phyloP scores from a whole-genome alignment of 192 early-diverging fungal species.

The Backusella sp. region DNA sequence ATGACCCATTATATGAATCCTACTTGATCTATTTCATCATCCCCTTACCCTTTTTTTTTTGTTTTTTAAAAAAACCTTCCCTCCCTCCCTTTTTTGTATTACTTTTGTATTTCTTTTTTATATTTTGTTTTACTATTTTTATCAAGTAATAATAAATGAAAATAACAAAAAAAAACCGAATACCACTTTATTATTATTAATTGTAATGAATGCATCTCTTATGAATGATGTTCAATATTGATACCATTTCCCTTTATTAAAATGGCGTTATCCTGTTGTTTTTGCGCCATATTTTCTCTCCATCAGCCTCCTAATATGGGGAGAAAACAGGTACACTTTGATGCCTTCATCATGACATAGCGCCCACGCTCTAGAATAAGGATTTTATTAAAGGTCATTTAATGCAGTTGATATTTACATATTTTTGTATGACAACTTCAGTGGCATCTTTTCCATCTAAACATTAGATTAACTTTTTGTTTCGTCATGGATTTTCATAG shows the following conservation, averaged over 20 bases:
- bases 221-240: too few species aligned
- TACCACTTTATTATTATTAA: background rate
- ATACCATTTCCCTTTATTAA: background rate
- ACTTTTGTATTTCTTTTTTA: constrained; percentile 11
- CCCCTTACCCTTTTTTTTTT: background rate
- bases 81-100: background rate
- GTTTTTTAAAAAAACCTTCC: background rate
- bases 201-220: too few species aligned
- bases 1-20: background rate
- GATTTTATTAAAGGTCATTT: background rate
- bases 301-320: too few species aligned
- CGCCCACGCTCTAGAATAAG: background rate
- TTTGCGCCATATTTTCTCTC: background rate
- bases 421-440: too few species aligned
- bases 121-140: background rate
- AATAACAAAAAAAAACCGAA: background rate
- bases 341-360: background rate
- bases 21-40: background rate
- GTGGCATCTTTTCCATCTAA: too few species aligned
- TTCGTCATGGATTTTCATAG: too few species aligned
- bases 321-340: too few species aligned
- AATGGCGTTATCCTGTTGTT: background rate
- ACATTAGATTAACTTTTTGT: background rate
- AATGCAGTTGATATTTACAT: too few species aligned
- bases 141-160: background rate